Base-by-base conservation (phyloP, 2,329 filamentous ascomycete species). In the Alternaria arborescens region DNA sequence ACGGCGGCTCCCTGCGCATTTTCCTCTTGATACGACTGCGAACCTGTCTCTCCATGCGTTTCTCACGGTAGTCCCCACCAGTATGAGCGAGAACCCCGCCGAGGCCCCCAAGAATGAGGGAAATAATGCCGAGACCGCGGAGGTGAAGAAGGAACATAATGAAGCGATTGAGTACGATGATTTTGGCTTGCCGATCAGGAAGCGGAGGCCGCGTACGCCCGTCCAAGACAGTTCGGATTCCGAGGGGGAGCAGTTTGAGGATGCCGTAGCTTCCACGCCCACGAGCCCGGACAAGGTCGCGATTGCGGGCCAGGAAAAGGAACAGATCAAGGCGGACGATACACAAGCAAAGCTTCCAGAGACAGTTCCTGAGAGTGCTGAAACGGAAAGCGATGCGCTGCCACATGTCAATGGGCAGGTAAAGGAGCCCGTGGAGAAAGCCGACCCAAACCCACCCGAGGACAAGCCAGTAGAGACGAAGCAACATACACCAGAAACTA, bases 151-250 rank as follows among this genome's bases (percentile, higher is more conserved):
- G 24, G 55, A 60, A 18, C 38, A 56, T 14, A 62, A 62, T 44
- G 32, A 62, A 11, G 71, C 67, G 16, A 68, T 76, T 51, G 87
- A 89, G 71, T 79, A 88, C 60, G 90, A 92, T 76, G 90, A 92
- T 67, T 92, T 92, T 75, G 90, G 90, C 52, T 80, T 92, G 65
- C 89, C 89, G 18, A 84, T 90, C 63, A 83, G 82, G 74, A 86
- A 83, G 69, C 83, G 68, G 50, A 62, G 75, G 38, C 69, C 69
- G 26, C 70, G 70, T 51, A 71, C 68, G 32, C 71, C 71, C 18
- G 64, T 72, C 48, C 71, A 55, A 58, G 75, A 74, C 28, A 69
- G 62, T 41, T 68, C 70, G 11, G 71, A 74, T 20, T 62, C 69
- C 34, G 67, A 71, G 5, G 68, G 69, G 18, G 74, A 72, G 32